Percentiles rank a stretch among this genome's conserved stretches.
Evolutionary conservation across 2,329 filamentous ascomycete species (phyloP).

Genomic region (Arthrobotrys iridis): DNA sequence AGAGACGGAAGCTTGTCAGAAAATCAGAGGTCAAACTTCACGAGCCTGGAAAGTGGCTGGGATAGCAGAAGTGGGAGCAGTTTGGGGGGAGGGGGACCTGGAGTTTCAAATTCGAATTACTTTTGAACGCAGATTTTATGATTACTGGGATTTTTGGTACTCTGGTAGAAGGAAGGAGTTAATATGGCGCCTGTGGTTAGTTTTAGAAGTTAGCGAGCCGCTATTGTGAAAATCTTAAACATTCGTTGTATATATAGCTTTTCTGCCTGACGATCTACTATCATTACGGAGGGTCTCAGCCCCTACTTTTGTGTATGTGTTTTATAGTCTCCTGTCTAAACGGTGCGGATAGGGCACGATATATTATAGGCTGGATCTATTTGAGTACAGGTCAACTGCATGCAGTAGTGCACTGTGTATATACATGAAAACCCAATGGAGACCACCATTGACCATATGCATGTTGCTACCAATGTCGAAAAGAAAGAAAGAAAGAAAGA

Average conservation of each 20-base stretch:
- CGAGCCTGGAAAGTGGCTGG: conserved; percentile 12
- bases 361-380: background rate
- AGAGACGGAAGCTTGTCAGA: conserved; percentile 23
- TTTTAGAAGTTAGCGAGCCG: too few species aligned
- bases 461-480: background rate
- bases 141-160: background rate
- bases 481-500: too few species aligned
- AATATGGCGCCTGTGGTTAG: conserved; percentile 1
- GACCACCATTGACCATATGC: background rate
- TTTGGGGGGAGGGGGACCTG: background rate
- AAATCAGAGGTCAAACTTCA: background rate
- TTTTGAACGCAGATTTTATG: conserved; percentile 1
- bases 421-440: background rate
- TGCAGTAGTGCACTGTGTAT: conserved; percentile 1
- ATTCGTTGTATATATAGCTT: conserved; percentile 6
- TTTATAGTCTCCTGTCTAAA: background rate
- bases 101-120: conserved; percentile 20
- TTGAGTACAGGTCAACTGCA: background rate
- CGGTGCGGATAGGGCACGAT: background rate
- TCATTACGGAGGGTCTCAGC: background rate
- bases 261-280: background rate
- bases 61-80: conserved; percentile 18
- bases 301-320: background rate
- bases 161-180: background rate
- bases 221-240: too few species aligned